Evolutionary conservation across 2,329 filamentous ascomycete species (phyloP), one percentile per base, ranked within the genome.

Genomic region (Colletotrichum eremochloae): DNA sequence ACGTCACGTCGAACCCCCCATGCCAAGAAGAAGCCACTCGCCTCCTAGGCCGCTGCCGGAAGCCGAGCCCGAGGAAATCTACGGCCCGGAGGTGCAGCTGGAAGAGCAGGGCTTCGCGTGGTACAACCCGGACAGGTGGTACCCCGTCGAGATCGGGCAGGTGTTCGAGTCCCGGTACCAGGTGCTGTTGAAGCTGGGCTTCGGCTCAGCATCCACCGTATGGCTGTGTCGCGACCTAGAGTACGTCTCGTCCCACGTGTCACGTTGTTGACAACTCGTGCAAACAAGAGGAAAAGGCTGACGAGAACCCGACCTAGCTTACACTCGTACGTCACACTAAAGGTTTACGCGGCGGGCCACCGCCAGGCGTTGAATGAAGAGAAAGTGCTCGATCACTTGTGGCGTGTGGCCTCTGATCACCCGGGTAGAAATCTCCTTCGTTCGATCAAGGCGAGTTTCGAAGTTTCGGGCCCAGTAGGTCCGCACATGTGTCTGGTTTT

Each of bases 121-220:
- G 44, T 78, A 78, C 56, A n/a, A 74, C 15, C 66, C 73, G 11
- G 71, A 71, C 31, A 74, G 69, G 1, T 79, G 75, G 55, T 79
- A 77, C 58, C 76, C 78, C 15, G 73, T 77, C 7, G 63, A 63
- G 1, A 75, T 77, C 36, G 78, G 76, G 2, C 67, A 78, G 18
- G 52, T 78, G 2, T 71, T 78, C 33, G 66, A 66, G 50, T 72
- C 70, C 4, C 71, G 74, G 1, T 79, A 79, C 29, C 71, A 79
- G 15, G 75, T 78, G 5, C 65, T 77, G 1, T 74, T 75, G 3
- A 79, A 79, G 62, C 70, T 79, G 20, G 78, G 78, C 0, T 79
- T 74, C 40, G 77, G 78, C 9, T 75, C 75, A 4, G 74, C 72
- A 6, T 79, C 78, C 1, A 79, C 77, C 0, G 75, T 74, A 12